phyloP scores from a whole-genome alignment of 257 asterid genomes.

The Ballota nigra region DNA sequence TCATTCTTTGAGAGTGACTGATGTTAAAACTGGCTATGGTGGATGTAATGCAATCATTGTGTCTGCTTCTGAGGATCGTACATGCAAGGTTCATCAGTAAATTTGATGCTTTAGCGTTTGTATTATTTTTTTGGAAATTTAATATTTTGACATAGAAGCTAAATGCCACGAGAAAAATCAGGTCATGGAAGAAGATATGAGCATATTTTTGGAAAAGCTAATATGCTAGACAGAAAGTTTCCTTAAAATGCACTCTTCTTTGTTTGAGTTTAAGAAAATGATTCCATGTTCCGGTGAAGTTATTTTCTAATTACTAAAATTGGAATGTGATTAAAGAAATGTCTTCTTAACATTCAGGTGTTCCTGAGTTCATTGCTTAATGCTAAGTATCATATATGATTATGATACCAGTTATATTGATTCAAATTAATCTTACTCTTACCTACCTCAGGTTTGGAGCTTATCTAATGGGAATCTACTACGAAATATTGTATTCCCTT shows the following conservation, averaged over 20 bases:
- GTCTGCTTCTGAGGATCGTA: conserved; percentile 92
- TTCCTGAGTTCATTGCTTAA: background rate
- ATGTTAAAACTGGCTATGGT: conserved; percentile 68
- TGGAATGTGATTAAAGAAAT: background rate
- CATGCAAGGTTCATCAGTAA: conserved; percentile 74
- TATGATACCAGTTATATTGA: conserved; percentile 1
- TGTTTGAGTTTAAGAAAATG: background rate
- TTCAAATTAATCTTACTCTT: background rate
- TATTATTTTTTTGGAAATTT: conserved; percentile 1
- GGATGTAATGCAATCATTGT: conserved; percentile 73
- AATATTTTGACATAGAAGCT: conserved; percentile 8
- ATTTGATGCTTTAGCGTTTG: conserved; percentile 1
- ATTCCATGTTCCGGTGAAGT: background rate
- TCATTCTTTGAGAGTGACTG: conserved; percentile 81
- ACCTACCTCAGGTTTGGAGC: conserved; percentile 73
- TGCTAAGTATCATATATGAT: background rate
- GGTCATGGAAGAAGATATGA: background rate
- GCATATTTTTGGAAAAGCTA: background rate
- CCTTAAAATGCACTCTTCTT: background rate
- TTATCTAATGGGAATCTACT: conserved; percentile 62
- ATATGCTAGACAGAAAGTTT: background rate
- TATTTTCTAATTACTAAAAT: background rate
- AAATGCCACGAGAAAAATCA: background rate
- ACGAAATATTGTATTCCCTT: conserved; percentile 72
- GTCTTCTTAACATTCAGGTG: background rate